phyloP scores from a whole-genome alignment of 495 filamentous ascomycete species.

The Penicillium maclennaniae region DNA sequence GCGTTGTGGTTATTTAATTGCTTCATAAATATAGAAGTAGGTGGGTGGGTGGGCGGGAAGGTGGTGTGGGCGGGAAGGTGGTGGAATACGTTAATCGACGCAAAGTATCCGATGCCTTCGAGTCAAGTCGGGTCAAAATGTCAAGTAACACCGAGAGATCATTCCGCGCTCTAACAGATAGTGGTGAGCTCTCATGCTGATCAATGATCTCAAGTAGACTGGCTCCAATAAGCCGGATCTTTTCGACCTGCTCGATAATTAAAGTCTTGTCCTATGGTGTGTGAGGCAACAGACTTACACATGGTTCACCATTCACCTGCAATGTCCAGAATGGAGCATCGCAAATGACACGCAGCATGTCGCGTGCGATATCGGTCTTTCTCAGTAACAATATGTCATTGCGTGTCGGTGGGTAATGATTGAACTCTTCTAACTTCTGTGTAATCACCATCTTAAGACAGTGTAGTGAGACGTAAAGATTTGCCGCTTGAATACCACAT shows the following conservation, averaged over 20 bases:
- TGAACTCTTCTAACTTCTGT: slow-evolving; percentile 25
- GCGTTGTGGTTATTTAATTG: no score
- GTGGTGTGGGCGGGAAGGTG: no score
- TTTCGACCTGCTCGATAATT: slow-evolving; percentile 25
- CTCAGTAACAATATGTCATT: slow-evolving; percentile 18
- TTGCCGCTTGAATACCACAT: slow-evolving; percentile 23
- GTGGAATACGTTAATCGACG: no score
- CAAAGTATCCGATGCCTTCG: slow-evolving; percentile 23
- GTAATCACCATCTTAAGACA: slow-evolving; percentile 27
- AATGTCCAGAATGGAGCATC: slow-evolving; percentile 21
- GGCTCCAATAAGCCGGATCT: slow-evolving; percentile 28
- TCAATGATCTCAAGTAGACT: slow-evolving; percentile 27
- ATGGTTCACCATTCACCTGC: slow-evolving; percentile 23
- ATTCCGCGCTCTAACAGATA: slow-evolving; percentile 16
- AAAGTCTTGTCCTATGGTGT: neutral
- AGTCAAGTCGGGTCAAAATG: slow-evolving; percentile 20
- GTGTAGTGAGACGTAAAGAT: slow-evolving; percentile 25
- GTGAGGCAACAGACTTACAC: slow-evolving; percentile 9
- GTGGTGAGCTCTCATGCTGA: slow-evolving; percentile 18
- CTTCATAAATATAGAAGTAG: no score
- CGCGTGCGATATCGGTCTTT: slow-evolving; percentile 22
- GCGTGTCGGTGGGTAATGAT: slow-evolving; percentile 5
- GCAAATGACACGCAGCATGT: slow-evolving; percentile 18
- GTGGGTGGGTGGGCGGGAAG: no score
- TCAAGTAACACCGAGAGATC: slow-evolving; percentile 21